phyloP scores from a whole-genome alignment of 2,329 filamentous ascomycete genomes.

The Trichoderma atrobrunneum region DNA sequence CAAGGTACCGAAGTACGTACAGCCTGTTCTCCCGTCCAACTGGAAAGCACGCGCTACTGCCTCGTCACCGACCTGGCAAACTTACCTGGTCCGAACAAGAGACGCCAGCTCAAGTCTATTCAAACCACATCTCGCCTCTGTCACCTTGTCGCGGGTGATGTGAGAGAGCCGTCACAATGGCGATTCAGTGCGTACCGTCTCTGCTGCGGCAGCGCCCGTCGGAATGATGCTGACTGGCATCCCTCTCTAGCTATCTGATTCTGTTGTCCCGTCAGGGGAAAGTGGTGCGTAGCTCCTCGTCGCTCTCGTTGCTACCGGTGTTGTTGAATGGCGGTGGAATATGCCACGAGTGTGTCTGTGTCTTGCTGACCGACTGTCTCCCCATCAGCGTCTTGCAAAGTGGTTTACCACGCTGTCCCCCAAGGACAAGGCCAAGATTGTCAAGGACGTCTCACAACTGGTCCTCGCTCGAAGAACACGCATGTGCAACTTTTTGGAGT shows the following conservation, averaged over 20 bases:
- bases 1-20: not conserved
- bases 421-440: slow-evolving; percentile 99
- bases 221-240: slow-evolving; percentile 15
- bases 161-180: slow-evolving; percentile 36
- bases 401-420: slow-evolving; percentile 99
- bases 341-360: not conserved
- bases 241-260: slow-evolving; percentile 77
- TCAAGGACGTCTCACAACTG: slow-evolving; percentile 98
- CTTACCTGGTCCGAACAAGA: slow-evolving; percentile 10
- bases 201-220: slow-evolving; percentile 27
- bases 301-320: not conserved
- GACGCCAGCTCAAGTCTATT: slow-evolving; percentile 7
- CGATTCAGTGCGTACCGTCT: slow-evolving; percentile 41
- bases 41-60: slow-evolving; percentile 9
- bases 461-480: slow-evolving; percentile 92
- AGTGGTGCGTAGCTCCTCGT: slow-evolving; percentile 71
- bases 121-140: slow-evolving; percentile 3
- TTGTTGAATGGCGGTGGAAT: not conserved
- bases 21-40: not conserved
- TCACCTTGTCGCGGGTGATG: slow-evolving; percentile 22
- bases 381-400: slow-evolving; percentile 83
- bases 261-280: slow-evolving; percentile 97
- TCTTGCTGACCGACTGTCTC: slow-evolving; percentile 5
- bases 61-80: slow-evolving; percentile 30
- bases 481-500: slow-evolving; percentile 99